Evolutionary conservation across 345 rosid species (phyloP).

Genomic region (Lepidium aucheri): DNA sequence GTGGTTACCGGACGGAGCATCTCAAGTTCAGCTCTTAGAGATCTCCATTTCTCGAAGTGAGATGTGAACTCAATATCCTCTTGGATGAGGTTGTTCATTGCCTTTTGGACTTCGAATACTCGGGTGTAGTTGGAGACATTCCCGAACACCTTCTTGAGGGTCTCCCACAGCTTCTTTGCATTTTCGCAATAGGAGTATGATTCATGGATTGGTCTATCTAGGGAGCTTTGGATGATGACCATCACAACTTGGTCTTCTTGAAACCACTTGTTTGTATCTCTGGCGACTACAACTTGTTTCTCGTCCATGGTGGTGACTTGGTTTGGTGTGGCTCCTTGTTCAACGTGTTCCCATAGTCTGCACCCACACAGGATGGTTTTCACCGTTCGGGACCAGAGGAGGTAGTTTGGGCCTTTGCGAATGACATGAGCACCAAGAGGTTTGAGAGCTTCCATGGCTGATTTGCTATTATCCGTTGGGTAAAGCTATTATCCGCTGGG

Average conservation of each 20-base stretch:
- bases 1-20: not conserved
- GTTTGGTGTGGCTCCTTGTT: no score
- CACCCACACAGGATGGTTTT: no score
- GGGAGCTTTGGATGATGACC: not conserved
- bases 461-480: fast-evolving
- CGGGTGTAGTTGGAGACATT: not conserved
- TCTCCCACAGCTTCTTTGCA: not conserved
- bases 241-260: not conserved
- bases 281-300: not conserved
- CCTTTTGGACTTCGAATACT: not conserved
- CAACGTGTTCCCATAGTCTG: no score
- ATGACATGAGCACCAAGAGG: no score
- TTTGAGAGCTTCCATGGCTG: no score
- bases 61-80: not conserved
- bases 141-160: not conserved
- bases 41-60: no score
- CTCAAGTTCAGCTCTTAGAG: not conserved
- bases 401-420: no score
- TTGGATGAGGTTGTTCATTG: not conserved
- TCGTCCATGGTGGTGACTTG: not conserved
- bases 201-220: not conserved
- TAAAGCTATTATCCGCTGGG: no score
- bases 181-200: not conserved
- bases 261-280: not conserved
- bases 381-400: no score